Base-by-base conservation (phyloP, 768 basidiomycete genomes). In the Boletus barrowsii region DNA sequence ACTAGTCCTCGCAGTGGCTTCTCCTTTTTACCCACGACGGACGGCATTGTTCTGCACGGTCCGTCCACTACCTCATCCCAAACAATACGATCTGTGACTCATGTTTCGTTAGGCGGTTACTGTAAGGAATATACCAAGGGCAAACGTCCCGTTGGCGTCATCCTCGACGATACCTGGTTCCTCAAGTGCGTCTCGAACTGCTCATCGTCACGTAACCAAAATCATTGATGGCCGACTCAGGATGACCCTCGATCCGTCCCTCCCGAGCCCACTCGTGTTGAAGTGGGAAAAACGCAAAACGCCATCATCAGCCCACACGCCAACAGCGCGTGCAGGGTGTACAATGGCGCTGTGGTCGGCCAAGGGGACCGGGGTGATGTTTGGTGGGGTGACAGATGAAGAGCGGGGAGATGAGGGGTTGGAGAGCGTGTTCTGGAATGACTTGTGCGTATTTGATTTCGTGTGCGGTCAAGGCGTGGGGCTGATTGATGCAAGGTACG, bases 231-330 rank as follows among this genome's bases (percentile, higher is more conserved):
- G 40, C 11, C 4, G 2, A 32, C 20, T 15, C 42, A 78, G 75
- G 29, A 70, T 78, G 49, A 62, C 70, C 24, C 47, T 71, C 11
- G 65, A 71, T 30, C 44, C 51, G 3, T 45, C 68, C 7, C 58
- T 70, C 47, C 47, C 60, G 5, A 60, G 30, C 13, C 56, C 79
- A 6, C 67, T 85, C 6, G 70, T 74, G 17, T 67, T 88, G 45
- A 94, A 93, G 68, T 96, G 93, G 93, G 93, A 94, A 65, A 82
- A 83, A 51, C 80, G 89, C 22, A 93, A 93, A 69, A 85, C 83
- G 2, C 87, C 84, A 1, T 87, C 85, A 60, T 67, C 67, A 15
- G 32, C 63, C 1, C 60, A 71, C 33, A 83, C 85, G 0, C 93
- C 93, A 0, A 76, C 81, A 0, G 64, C 85, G 5, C 81, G 92